Evolutionary conservation across 352 stramenopile species (phyloP).

Genomic region (Phytophthora quininea): DNA sequence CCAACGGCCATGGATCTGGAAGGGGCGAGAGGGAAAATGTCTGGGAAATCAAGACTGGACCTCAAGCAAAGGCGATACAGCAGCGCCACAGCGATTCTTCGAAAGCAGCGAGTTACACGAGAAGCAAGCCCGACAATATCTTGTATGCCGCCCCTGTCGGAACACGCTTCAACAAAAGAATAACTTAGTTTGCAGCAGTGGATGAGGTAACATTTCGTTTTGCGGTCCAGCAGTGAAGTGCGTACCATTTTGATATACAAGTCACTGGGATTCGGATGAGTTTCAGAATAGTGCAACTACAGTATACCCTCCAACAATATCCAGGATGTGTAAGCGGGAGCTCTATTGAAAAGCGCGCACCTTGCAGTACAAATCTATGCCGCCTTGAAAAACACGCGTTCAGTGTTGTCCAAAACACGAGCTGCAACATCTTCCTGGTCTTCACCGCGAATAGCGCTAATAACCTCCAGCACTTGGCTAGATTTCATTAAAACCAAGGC

Average conservation of each 20-base stretch:
- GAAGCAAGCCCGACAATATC: neutral
- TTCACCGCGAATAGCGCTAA: constrained; percentile 70
- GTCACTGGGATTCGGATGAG: too few relatives aligned
- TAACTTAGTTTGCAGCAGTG: too few relatives aligned
- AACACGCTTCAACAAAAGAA: neutral
- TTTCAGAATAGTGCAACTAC: too few relatives aligned
- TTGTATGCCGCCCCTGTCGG: neutral
- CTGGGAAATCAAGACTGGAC: neutral
- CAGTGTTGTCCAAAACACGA: constrained; percentile 63
- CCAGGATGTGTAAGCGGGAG: neutral
- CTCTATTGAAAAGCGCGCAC: neutral
- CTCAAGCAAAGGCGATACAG: neutral
- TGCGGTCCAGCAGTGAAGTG: too few relatives aligned
- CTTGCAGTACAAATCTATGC: constrained; percentile 2
- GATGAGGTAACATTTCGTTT: too few relatives aligned
- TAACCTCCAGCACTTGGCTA: constrained; percentile 87
- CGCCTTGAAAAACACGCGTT: constrained; percentile 66
- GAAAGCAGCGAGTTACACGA: neutral
- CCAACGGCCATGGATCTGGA: neutral
- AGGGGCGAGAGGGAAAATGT: neutral
- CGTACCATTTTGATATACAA: too few relatives aligned
- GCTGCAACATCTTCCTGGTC: constrained; percentile 49
- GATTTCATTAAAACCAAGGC: neutral
- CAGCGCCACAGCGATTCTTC: neutral
- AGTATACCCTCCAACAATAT: neutral